phyloP scores from a whole-genome alignment of 345 rosid genomes.

The Rhodomyrtus tomentosa region DNA sequence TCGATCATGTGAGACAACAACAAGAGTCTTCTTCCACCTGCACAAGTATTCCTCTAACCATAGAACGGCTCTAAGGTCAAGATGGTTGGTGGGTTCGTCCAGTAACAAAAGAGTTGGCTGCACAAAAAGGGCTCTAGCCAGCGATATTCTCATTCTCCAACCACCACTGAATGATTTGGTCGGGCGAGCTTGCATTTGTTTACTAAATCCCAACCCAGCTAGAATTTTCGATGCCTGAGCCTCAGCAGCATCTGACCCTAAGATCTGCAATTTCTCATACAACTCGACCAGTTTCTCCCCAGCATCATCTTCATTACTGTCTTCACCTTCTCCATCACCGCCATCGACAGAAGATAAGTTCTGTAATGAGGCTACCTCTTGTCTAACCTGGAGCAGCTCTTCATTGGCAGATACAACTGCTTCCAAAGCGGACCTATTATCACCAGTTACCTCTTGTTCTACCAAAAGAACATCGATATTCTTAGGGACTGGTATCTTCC shows the following conservation, averaged over 20 bases:
- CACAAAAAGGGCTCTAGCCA: slow-evolving; percentile 92
- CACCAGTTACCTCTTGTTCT: slow-evolving; percentile 92
- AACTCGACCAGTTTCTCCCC: slow-evolving; percentile 83
- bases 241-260: slow-evolving; percentile 96
- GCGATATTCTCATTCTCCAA: slow-evolving; percentile 97
- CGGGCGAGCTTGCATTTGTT: slow-evolving; percentile 76
- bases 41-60: slow-evolving; percentile 92
- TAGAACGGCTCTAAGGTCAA: slow-evolving; percentile 88
- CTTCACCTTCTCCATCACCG: slow-evolving; percentile 15
- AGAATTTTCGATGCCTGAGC: slow-evolving; percentile 92
- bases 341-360: slow-evolving; percentile 19
- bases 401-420: slow-evolving; percentile 95
- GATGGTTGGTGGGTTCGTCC: slow-evolving; percentile 98
- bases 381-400: slow-evolving; percentile 55
- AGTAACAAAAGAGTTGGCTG: slow-evolving; percentile 83
- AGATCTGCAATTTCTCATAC: slow-evolving; percentile 74
- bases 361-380: slow-evolving; percentile 57
- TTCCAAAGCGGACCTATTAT: slow-evolving; percentile 67
- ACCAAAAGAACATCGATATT: slow-evolving; percentile 94
- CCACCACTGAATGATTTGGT: slow-evolving; percentile 93
- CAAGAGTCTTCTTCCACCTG: slow-evolving; percentile 87
- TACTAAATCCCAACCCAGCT: slow-evolving; percentile 90
- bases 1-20: slow-evolving; percentile 93
- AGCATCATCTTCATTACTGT: slow-evolving; percentile 35
- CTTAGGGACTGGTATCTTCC: slow-evolving; percentile 92